Evolutionary conservation across 257 asterid genomes (phyloP), one percentile per base, ranked within the genome.

Genomic region (Lycium ferocissimum): DNA sequence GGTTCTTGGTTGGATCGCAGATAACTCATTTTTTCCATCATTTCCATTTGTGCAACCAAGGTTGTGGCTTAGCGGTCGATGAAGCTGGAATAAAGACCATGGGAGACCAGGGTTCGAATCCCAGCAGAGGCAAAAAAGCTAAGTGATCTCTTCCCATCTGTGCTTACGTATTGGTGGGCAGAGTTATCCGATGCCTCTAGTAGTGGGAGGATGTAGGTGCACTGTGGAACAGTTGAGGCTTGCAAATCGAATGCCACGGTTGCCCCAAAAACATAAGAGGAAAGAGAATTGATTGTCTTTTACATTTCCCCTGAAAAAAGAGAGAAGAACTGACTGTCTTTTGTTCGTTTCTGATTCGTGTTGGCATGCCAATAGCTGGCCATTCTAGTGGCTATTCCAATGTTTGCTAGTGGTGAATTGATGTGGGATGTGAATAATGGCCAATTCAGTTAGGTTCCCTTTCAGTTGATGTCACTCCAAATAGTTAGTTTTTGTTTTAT

Each of bases 51-150:
- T 65, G 18, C 72, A 65, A 26, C 72, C 18, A 65, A 26, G 72
- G 43, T 62, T 26, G 18, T 65, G 72, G n/a, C 45, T 33, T 26
- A 65, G 45, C 18, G 40, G 72, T 65, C 72, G 18, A 26, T 26
- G 43, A 26, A 26, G 71, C 71, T 63, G 71, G 71, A 63, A 63
- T 63, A 26, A 63, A 11, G 40, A 63, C 71, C 71, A 63, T 63
- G 71, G 15, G 71, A 26, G 8, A 63, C 71, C 40, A 22, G 15
- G 43, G 71, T 63, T 65, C 43, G 3, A 65, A 65, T 65, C 43
- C 18, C 72, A 33, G 72, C 43, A 65, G 43, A 65, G 72, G 15
- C 40, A 65, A 65, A 62, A 26, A 26, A 26, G 9, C 72, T 12
- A 33, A 65, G 72, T 65, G 45, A 65, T 22, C 12, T 26, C 15